Evolutionary conservation across 2,329 filamentous ascomycete genomes (phyloP), one percentile per base, ranked within the genome.

Genomic region (Ploettnerulaceae sp.): DNA sequence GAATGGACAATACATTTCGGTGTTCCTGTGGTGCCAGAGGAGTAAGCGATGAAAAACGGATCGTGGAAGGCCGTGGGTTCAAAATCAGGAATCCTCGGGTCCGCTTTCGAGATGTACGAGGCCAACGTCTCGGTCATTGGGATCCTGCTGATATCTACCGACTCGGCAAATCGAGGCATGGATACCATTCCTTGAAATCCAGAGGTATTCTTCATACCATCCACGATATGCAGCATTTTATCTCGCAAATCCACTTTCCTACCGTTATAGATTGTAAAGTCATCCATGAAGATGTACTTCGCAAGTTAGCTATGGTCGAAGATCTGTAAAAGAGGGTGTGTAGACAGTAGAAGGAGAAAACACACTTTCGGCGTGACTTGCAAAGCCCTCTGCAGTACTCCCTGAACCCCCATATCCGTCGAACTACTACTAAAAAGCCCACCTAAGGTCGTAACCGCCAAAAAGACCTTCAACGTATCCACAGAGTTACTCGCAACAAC

Each of bases 1-100:
- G 80, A 82, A 63, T 95, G 89, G 2, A 91, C 86, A 53, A 94
- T 93, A 49, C 86, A 89, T 61, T 94, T 94, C 9, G 89, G 89
- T 15, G 77, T 79, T 3, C 89, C 88, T 0, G 89, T 94, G 5
- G 88, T 94, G 2, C 88, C 88, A 1, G 82, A 86, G 0, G 84
- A 78, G 60, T 89, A 94, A 48, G 84, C 86, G 26, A 94, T 76
- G 25, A 91, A 67, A 65, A 87, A 84, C 0, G 89, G 87, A 53
- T 91, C 85, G 21, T 81, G 72, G 62, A 62, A 64, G 12, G 56
- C 51, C 3, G 48, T 56, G 37, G 51, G 54, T 37, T 58, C 57
- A 20, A 64, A 64, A 7, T 48, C 44, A 2, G 50, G 53, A 12
- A 29, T 28, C 4, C 24, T 45, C 0, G 59, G 41, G 7, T 52